Evolutionary conservation across 352 stramenopile genomes (phyloP), one percentile per base, ranked within the genome.

Genomic region (Globisporangium polare): DNA sequence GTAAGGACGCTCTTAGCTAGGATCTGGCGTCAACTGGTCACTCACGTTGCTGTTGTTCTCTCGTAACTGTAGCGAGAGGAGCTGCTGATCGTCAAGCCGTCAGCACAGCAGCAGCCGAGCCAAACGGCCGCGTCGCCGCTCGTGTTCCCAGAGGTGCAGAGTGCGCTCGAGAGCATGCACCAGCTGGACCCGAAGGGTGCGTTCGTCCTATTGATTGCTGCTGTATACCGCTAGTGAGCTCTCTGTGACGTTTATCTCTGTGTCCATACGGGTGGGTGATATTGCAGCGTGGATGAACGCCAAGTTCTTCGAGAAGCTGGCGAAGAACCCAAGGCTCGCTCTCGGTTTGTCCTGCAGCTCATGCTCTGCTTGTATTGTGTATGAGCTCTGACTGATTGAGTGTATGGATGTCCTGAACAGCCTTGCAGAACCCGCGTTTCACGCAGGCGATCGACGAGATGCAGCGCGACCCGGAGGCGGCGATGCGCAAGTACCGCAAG

Each of bases 141-240:
- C 39, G 73, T 90, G 55, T 87, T 94, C 53, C 82, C 84, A 17
- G 84, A 94, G 61, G 84, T 94, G 31, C 84, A 94, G 53, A 69
- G 75, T 3, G 84, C 79, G 27, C 72, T 91, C 51, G 71, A 77
- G 60, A 75, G 69, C 55, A 74, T 88, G 68, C 69, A 80, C 35
- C 72, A 88, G 53, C 69, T 90, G 29, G 73, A 90, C 35, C 69
- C 78, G 2, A 89, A 90, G 62, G 77, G 79, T 93, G 62, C 27
- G 27, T 50, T 5, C 5, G 20, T 43, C 13, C 10, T 31, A 10
- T 52, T 12, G 12, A 27, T 10, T 8, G 17, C 22, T 55, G 42
- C 27, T 46, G 10, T 26, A 12, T 39, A 24, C 9, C 10, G 33
- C 33, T 39, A 12, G 9, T 39, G 33, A 12, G 24, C 17, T 41